Conservation (phyloP, 2,329 filamentous ascomycete genomes). For the Scytalidium lignicola region DNA sequence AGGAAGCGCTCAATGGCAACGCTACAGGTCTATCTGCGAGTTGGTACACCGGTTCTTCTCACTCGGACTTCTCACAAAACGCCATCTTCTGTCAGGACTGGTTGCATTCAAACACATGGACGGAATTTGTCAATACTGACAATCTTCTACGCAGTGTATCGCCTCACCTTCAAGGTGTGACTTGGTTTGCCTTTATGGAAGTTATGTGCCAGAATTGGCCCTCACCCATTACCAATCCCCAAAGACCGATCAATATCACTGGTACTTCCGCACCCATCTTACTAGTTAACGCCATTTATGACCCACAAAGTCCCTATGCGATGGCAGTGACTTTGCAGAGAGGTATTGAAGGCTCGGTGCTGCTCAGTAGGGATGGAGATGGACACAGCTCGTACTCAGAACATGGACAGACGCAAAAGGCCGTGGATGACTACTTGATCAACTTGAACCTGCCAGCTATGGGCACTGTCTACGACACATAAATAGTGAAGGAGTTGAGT, state of each 20-base stretch:
- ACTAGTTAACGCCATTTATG: conserved; percentile 33
- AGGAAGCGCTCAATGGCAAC: not conserved
- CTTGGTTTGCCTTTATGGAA: too few species aligned
- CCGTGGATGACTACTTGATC: conserved; percentile 30
- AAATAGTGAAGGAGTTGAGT: too few species aligned
- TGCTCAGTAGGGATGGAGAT: conserved; percentile 35
- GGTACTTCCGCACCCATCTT: conserved; percentile 27
- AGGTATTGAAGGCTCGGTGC: conserved; percentile 13
- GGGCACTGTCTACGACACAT: too few species aligned
- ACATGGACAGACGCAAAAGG: conserved; percentile 26
- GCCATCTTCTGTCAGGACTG: too few species aligned
- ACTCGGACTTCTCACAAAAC: too few species aligned
- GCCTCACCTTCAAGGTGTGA: too few species aligned
- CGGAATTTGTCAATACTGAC: too few species aligned
- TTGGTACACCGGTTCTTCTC: too few species aligned
- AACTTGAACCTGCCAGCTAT: conserved; percentile 28
- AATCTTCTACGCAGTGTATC: too few species aligned
- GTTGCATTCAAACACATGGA: too few species aligned
- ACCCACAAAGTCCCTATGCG: conserved; percentile 34
- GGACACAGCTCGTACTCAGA: conserved; percentile 34
- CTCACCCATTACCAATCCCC: too few species aligned
- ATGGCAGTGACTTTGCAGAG: conserved; percentile 32
- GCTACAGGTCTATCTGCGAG: not conserved
- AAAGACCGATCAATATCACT: conserved; percentile 13
- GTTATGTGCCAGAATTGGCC: too few species aligned